Evolutionary conservation across 2,329 filamentous ascomycete genomes (phyloP).

Genomic region (Aspergillus sp.): DNA sequence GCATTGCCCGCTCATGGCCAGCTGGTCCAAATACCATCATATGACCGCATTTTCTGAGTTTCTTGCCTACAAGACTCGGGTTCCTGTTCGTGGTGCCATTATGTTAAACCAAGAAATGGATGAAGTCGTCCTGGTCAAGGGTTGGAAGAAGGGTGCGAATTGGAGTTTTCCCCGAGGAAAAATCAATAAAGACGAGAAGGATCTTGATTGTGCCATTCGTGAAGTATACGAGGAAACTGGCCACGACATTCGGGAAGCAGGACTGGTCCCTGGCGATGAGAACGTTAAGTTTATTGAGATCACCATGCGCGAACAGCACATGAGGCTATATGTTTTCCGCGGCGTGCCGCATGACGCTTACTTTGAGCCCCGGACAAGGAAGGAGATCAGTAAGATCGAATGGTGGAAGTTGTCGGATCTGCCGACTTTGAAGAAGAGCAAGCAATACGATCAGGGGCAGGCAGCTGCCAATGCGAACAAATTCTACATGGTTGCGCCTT

Average conservation of each 20-base stretch:
- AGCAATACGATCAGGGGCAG: conserved; percentile 61
- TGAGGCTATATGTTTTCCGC: conserved; percentile 88
- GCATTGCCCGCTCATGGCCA: conserved; percentile 84
- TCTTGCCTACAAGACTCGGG: conserved; percentile 87
- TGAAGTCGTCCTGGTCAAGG: conserved; percentile 86
- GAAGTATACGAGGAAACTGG: conserved; percentile 98
- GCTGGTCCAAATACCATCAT: conserved; percentile 75
- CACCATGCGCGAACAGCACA: conserved; percentile 87
- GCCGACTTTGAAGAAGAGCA: conserved; percentile 74
- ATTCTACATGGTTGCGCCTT: conserved; percentile 98
- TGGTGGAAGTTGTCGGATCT: conserved; percentile 93
- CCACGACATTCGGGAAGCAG: conserved; percentile 74
- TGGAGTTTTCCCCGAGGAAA: conserved; percentile 98
- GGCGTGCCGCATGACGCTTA: conserved; percentile 81
- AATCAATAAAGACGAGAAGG: conserved; percentile 95
- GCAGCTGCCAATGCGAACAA: conserved; percentile 70
- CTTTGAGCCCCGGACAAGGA: conserved; percentile 88
- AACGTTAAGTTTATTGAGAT: conserved; percentile 83
- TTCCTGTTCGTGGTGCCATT: conserved; percentile 92
- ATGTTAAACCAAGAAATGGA: conserved; percentile 95
- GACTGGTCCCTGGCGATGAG: conserved; percentile 69
- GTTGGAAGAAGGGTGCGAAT: conserved; percentile 94
- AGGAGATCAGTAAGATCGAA: conserved; percentile 95
- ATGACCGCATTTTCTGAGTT: conserved; percentile 87
- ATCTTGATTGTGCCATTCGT: conserved; percentile 87